phyloP scores from a whole-genome alignment of 1,139 yeast species.

The Yamadazyma triangularis region DNA sequence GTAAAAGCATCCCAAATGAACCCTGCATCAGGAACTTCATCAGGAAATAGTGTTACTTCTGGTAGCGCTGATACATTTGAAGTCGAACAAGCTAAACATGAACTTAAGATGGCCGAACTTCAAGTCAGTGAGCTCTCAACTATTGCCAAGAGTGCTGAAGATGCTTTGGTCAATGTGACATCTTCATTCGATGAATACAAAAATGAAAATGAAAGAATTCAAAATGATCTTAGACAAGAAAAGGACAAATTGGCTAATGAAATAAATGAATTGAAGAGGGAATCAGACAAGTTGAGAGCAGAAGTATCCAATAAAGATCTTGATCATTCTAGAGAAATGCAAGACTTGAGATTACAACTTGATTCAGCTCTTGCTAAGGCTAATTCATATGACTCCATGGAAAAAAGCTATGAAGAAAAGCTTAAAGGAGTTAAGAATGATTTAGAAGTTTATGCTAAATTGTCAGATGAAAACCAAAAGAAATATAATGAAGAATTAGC shows the following conservation, averaged over 20 bases:
- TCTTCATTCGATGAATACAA: slow-evolving; percentile 34
- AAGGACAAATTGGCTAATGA: slow-evolving; percentile 16
- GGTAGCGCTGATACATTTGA: slow-evolving; percentile 15
- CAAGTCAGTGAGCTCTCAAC: slow-evolving; percentile 36
- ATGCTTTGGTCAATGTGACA: slow-evolving; percentile 35
- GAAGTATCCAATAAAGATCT: slow-evolving; percentile 15
- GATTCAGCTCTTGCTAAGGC: slow-evolving; percentile 21
- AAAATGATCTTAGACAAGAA: slow-evolving; percentile 4
- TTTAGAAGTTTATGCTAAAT: slow-evolving; percentile 45
- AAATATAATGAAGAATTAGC: slow-evolving; percentile 57
- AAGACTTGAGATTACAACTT: slow-evolving; percentile 21
- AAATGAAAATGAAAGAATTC: slow-evolving; percentile 15
- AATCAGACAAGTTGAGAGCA: slow-evolving; percentile 11
- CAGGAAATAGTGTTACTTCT: slow-evolving; percentile 3
- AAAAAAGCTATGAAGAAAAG: slow-evolving; percentile 31
- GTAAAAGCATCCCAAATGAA: slow-evolving; percentile 12
- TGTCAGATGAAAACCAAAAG: slow-evolving; percentile 46
- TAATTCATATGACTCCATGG: slow-evolving; percentile 30
- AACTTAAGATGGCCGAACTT: slow-evolving; percentile 32
- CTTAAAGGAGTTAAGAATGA: slow-evolving; percentile 34
- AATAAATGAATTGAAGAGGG: slow-evolving; percentile 13
- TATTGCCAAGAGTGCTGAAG: slow-evolving; percentile 40
- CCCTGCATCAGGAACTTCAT: slow-evolving; percentile 3
- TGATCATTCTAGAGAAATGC: slow-evolving; percentile 13
- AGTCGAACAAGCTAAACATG: slow-evolving; percentile 31